Evolutionary conservation across 2,329 filamentous ascomycete genomes (phyloP).

Genomic region (Metarhizium humberi): DNA sequence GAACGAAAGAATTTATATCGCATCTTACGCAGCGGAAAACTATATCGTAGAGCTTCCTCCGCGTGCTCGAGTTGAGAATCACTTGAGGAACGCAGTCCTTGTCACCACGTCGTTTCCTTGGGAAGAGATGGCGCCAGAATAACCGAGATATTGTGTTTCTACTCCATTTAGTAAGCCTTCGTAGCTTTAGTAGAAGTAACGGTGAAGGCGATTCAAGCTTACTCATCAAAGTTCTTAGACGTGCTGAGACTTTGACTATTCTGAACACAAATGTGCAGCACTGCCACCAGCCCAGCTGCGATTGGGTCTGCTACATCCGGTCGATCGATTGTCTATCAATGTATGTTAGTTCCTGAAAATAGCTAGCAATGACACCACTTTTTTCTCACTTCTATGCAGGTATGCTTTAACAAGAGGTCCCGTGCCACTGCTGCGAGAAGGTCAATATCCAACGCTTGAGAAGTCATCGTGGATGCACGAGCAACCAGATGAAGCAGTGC

Average conservation of each 20-base stretch:
- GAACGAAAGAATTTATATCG: slow-evolving; percentile 35
- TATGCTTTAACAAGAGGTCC: slow-evolving; percentile 28
- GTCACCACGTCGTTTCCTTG: slow-evolving; percentile 18
- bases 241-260: slow-evolving; percentile 15
- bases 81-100: slow-evolving; percentile 24
- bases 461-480: neutral
- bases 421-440: slow-evolving; percentile 20
- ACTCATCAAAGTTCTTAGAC: slow-evolving; percentile 18
- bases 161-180: slow-evolving; percentile 4
- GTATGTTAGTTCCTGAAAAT: neutral
- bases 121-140: slow-evolving; percentile 59
- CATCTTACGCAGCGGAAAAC: slow-evolving; percentile 47
- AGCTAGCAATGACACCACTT: slow-evolving; percentile 1
- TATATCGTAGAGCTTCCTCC: slow-evolving; percentile 51
- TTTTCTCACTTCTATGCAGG: slow-evolving; percentile 29
- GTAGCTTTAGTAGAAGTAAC: neutral
- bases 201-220: slow-evolving; percentile 2
- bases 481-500: slow-evolving; percentile 19
- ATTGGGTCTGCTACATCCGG: slow-evolving; percentile 17
- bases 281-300: slow-evolving; percentile 18
- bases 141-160: slow-evolving; percentile 30
- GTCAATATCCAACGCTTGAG: slow-evolving; percentile 21
- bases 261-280: slow-evolving; percentile 22
- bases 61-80: slow-evolving; percentile 44
- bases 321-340: slow-evolving; percentile 18